Evolutionary conservation across 305 asterid species (phyloP).

Genomic region (Fraxinus dipetala): DNA sequence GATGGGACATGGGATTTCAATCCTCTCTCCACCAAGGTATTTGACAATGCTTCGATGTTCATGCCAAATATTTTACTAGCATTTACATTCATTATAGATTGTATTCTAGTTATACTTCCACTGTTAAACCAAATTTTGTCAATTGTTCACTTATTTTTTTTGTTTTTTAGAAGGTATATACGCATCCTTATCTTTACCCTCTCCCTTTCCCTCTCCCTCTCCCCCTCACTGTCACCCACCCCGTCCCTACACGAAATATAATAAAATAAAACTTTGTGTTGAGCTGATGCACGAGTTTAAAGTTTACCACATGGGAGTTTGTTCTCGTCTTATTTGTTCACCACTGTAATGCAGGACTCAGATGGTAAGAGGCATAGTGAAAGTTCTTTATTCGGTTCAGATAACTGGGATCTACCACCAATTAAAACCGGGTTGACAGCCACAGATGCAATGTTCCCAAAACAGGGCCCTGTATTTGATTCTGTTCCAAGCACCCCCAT

Average conservation of each 20-base stretch:
- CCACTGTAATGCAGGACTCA: constrained; percentile 39
- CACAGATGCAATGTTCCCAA: constrained; percentile 31
- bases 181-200: not conserved
- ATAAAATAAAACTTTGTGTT: not conserved
- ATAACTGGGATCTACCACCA: constrained; percentile 66
- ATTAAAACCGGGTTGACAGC: constrained; percentile 52
- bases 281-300: not conserved
- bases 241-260: not conserved
- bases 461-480: constrained; percentile 43
- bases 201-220: not conserved
- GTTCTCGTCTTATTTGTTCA: constrained; percentile 3
- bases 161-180: not conserved
- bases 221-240: not conserved
- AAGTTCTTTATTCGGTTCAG: constrained; percentile 47
- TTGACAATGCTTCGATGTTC: constrained; percentile 4
- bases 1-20: constrained; percentile 60
- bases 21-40: constrained; percentile 42
- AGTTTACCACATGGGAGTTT: not conserved
- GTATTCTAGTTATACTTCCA: not conserved
- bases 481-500: constrained; percentile 80
- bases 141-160: not conserved
- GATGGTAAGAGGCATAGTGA: constrained; percentile 36
- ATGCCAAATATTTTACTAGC: not conserved
- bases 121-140: not conserved
- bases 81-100: not conserved